These are phyloP conservation scores for Mycosphaerella sp. DNA, from an alignment of 2,329 filamentous ascomycete genomes.

Conservation along the genomic window DNA sequence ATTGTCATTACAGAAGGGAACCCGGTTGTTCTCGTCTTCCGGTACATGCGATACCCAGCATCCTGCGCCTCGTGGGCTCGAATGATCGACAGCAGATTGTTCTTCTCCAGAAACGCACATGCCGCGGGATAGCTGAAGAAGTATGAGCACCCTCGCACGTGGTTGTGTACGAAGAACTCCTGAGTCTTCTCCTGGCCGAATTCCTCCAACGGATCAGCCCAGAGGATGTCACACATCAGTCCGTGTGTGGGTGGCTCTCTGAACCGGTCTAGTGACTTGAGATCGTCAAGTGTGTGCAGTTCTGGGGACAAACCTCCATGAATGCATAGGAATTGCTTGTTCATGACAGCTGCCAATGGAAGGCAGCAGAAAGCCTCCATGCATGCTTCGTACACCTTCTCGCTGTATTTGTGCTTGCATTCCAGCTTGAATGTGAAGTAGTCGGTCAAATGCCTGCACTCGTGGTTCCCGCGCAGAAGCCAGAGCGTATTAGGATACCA, in stretches of 20 bases:
- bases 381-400: constrained; percentile 91
- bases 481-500: constrained; percentile 97
- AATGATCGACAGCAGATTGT: constrained; percentile 94
- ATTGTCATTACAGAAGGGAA: constrained; percentile 99
- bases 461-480: constrained; percentile 95
- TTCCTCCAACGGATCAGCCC: constrained; percentile 96
- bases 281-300: constrained; percentile 87
- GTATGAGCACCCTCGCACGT: constrained; percentile 96
- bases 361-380: constrained; percentile 97
- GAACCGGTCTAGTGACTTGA: constrained; percentile 98
- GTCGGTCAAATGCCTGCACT: constrained; percentile 96
- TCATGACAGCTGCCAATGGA: constrained; percentile 95
- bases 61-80: constrained; percentile 98
- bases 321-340: constrained; percentile 99
- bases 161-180: constrained; percentile 96
- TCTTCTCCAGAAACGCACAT: constrained; percentile 97
- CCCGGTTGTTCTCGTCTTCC: constrained; percentile 94
- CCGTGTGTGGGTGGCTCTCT: constrained; percentile 94
- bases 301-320: constrained; percentile 95
- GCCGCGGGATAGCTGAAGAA: constrained; percentile 99
- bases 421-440: constrained; percentile 99
- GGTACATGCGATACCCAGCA: constrained; percentile 97
- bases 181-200: constrained; percentile 98
- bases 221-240: constrained; percentile 98
- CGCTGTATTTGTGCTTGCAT: constrained; percentile 99